Base-by-base conservation (phyloP, 257 asterid genomes). In the Perilla frutescens region DNA sequence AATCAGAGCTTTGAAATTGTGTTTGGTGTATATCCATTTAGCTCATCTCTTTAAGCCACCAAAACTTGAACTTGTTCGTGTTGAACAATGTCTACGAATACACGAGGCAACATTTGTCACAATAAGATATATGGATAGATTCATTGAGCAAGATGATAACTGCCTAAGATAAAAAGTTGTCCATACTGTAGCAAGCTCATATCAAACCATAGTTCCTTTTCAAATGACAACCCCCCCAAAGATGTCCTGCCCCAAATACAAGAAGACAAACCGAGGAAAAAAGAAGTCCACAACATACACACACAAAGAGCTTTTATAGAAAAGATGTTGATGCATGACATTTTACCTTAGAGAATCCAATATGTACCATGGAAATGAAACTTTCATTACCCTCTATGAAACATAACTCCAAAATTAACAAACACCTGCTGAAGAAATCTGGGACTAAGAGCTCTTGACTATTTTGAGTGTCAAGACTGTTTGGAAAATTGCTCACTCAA, bases 1-100 rank as follows among this genome's bases (percentile, higher is more conserved):
- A 75, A 34, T 5, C 58, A 51, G 70, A 63, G 70, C 73, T 74
- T 70, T 15, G 74, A 53, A 49, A 68, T 55, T 39, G 57, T 69
- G 29, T 47, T 67, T 45, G 14, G 32, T 7, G 62, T 45, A 44
- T 40, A 45, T 74, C 62, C 82, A 53, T 77, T 31, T 62, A 72
- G 68, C 77, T 54, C 58, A 57, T 72, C 71, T 62, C 7, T 39
- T n/a, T 47, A 55, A 43, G 15, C 65, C 67, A 37, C 70, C 70
- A n/a, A 64, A 51, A 37, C 20, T 32, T 58, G 69, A 68, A 68
- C 59, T 37, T 55, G n/a, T 53, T 34, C n/a, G n/a, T n/a, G 62
- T 37, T 39, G 64, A 41, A 69, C 29, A 43, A 74, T 74, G 44
- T 50, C 44, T 63, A 74, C 10, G 34, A 70, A 50, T 45, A 26